Conservation (phyloP, 768 basidiomycete genomes). For the Termitomyces sp. region DNA sequence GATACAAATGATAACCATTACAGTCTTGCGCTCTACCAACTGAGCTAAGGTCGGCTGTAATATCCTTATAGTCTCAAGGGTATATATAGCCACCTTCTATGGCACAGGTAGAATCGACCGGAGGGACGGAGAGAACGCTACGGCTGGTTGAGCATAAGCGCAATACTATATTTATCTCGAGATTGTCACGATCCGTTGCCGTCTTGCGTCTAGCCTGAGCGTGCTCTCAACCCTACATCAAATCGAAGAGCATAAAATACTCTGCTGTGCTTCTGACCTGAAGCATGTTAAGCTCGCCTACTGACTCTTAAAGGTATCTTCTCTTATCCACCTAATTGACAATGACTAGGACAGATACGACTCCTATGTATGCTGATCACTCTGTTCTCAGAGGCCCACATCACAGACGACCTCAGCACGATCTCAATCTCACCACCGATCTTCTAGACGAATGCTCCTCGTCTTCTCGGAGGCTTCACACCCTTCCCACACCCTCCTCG, state of each 20-base stretch:
- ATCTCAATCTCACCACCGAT: not conserved
- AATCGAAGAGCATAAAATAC: not conserved
- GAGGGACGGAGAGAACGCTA: too few species aligned
- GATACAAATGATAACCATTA: slow-evolving; percentile 3
- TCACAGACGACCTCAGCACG: slow-evolving; percentile 3
- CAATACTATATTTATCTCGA: too few species aligned
- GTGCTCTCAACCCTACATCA: too few species aligned
- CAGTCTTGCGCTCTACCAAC: slow-evolving; percentile 17
- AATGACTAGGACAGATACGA: slow-evolving; percentile 5
- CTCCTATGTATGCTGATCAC: not conserved
- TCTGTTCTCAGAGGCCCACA: not conserved
- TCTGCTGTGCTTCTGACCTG: not conserved
- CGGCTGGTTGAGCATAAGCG: too few species aligned
- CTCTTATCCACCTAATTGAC: not conserved
- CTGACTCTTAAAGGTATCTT: not conserved
- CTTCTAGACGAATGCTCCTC: slow-evolving; percentile 8
- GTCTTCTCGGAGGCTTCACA: not conserved
- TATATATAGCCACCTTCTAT: too few species aligned
- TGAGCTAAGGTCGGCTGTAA: slow-evolving; percentile 10
- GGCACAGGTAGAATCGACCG: too few species aligned
- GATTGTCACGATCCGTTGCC: too few species aligned
- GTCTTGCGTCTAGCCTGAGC: not conserved
- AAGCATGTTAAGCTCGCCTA: not conserved
- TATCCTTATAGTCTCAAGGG: too few species aligned
- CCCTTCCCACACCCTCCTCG: slow-evolving; percentile 1